Base-by-base conservation (phyloP, 257 asterid genomes). In the Rauvolfia tetraphylla region DNA sequence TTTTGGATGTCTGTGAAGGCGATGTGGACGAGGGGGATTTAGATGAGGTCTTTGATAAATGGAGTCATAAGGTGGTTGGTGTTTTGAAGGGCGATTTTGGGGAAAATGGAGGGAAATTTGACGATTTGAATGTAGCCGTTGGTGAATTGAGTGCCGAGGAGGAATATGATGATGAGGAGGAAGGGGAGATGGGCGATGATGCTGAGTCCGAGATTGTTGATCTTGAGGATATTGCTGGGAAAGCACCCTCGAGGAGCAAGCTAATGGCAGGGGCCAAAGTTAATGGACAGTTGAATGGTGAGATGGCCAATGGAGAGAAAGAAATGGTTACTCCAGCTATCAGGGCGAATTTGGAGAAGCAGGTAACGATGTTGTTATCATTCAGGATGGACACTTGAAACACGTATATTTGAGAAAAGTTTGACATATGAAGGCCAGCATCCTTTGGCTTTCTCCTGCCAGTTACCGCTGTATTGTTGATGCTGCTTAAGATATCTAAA, bases 151-250 rank as follows among this genome's bases (percentile, higher is more conserved):
- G 87, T 77, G 95, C 87, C 31, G 84, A 74, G 33, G 96, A 87
- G 11, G 85, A 77, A 0, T 73, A 46, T 72, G 82, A 84, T 3
- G 87, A 80, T 9, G 93, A 84, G 34, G 90, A 83, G 18, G 91
- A 83, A 5, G 87, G 34, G 39, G 95, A 20, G 22, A 23, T 2
- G 57, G 91, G 76, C 11, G 71, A 81, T 23, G 93, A 49, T 0
- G 81, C 29, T 68, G 92, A 74, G 38, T 78, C 84, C 1, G 97
- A 66, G 5, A 76, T 95, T 76, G 90, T 95, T 86, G 99, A 95
- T 89, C 94, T 95, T 22, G 99, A 95, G 87, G 99, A 95, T 82
- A 83, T 95, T 81, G 99, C 97, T 0, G 99, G 99, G 7, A 95
- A 90, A 86, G 96, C 84, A 49, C 96, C 96, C 27, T 85, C 96